Base-by-base conservation (phyloP, 176 grass and related monocot genomes). In the Juncus effusus region DNA sequence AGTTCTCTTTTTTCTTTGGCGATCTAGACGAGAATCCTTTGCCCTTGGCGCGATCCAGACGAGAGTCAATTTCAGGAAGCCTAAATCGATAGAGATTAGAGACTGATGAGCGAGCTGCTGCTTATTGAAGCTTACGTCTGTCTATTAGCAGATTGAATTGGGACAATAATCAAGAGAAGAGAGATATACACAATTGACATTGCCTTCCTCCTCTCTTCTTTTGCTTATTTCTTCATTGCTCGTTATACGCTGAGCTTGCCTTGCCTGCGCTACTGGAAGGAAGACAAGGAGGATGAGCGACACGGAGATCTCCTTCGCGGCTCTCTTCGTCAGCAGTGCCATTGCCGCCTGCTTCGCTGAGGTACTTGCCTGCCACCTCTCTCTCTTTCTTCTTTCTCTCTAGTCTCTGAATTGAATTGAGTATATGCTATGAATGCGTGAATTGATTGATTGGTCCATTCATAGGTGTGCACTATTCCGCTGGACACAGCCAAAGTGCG, bases 401-500 rank as follows among this genome's bases (percentile, higher is more conserved):
- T 3, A 36, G 40, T 5, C 16, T 16, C 41, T 16, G 7, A 56
- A 16, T 40, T 35, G 42, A 38, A 76, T 61, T 42, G 51, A 67
- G 40, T 54, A 52, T 75, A 35, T 3, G 61, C 62, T 66, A 54
- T 47, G 10, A 8, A 37, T 67, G 40, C 40, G 10, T 60, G 51
- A 4, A 38, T 80, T 74, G 7, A 39, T 13, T 6, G 19, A 1
- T 28, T 28, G 19, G 19, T 28, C 3, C 3, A 45, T 69, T 52
- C 9, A 7, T 83, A 96, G 92, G 65, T 87, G 19, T 85, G 87
- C 69, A 96, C 92, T 16, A 90, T 96, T 77, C 92, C 92, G 69
- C 77, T 91, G 39, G 92, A 96, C 82, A 96, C 84, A 51, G 92
- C 92, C 70, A 96, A 96, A 74, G 92, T 96, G 65, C 84, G 87